Evolutionary conservation across 2,329 filamentous ascomycete species (phyloP).

Genomic region (Venturia oleaginea): DNA sequence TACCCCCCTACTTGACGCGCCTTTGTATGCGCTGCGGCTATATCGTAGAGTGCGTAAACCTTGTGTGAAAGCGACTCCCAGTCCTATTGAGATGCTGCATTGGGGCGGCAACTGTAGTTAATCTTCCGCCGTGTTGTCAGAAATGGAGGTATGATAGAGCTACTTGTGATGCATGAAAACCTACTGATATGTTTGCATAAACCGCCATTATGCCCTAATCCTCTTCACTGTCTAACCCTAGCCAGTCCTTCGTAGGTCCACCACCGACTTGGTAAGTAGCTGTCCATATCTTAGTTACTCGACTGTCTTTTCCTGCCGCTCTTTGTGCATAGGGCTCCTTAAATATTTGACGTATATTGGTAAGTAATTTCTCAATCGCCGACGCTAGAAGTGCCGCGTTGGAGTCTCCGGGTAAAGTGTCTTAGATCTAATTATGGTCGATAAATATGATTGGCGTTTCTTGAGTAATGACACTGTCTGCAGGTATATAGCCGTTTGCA

Average conservation of each 20-base stretch:
- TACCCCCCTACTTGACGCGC: too few species aligned
- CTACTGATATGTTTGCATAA: neutral
- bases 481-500: neutral
- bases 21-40: too few species aligned
- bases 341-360: neutral
- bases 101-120: neutral
- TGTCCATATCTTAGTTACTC: neutral
- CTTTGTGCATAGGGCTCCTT: neutral
- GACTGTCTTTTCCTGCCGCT: neutral
- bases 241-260: constrained; percentile 3
- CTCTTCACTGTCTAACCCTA: neutral
- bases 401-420: neutral
- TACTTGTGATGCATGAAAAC: neutral
- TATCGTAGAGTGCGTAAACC: neutral
- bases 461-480: neutral
- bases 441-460: neutral
- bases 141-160: neutral
- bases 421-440: neutral
- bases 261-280: neutral
- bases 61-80: neutral
- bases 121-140: neutral
- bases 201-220: neutral
- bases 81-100: neutral
- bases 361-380: neutral
- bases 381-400: neutral